A percentile compares a stretch with the other conserved stretches of the same genome.
Conservation (phyloP, 768 basidiomycete genomes). For the Trametes maxima region DNA sequence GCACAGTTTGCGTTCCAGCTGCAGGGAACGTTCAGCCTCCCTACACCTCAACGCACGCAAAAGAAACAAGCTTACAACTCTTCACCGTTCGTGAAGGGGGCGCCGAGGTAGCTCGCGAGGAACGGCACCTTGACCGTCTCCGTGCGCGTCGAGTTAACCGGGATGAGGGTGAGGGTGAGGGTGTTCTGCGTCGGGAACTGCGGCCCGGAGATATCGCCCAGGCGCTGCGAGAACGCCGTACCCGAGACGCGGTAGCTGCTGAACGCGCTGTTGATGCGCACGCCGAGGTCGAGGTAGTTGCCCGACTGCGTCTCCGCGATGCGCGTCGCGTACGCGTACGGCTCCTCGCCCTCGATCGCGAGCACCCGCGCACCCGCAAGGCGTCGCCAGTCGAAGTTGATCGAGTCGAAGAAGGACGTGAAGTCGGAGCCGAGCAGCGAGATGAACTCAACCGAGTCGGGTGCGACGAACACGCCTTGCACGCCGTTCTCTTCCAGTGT, state of each 20-base stretch:
- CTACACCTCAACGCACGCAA: neutral
- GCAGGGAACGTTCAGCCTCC: neutral
- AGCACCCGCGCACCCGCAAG: slow-evolving; percentile 63
- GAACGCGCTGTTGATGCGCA: slow-evolving; percentile 65
- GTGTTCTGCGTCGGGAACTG: slow-evolving; percentile 48
- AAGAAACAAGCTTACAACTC: slow-evolving; percentile 47
- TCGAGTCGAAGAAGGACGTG: slow-evolving; percentile 47
- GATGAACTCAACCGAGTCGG: slow-evolving; percentile 56
- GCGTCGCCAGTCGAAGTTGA: slow-evolving; percentile 58
- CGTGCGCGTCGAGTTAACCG: slow-evolving; percentile 45
- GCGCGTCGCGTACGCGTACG: slow-evolving; percentile 57
- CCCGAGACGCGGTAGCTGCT: slow-evolving; percentile 51
- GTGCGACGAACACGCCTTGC: slow-evolving; percentile 51
- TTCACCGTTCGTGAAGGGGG: slow-evolving; percentile 49
- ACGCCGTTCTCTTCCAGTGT: slow-evolving; percentile 50
- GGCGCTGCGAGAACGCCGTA: slow-evolving; percentile 54
- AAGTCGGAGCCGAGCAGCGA: slow-evolving; percentile 47
- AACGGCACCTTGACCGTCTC: slow-evolving; percentile 58
- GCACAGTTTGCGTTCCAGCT: slow-evolving; percentile 66
- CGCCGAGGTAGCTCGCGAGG: slow-evolving; percentile 49
- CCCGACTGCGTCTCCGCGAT: slow-evolving; percentile 63
- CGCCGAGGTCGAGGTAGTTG: slow-evolving; percentile 63
- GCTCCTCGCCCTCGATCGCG: slow-evolving; percentile 52
- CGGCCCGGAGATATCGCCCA: slow-evolving; percentile 60
- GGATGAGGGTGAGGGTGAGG: slow-evolving; percentile 50